A percentile compares a stretch with the other conserved stretches of the same genome.
These are phyloP conservation scores for Phytophthora citricola DNA, from an alignment of 352 stramenopile species.

Conservation along the genomic window DNA sequence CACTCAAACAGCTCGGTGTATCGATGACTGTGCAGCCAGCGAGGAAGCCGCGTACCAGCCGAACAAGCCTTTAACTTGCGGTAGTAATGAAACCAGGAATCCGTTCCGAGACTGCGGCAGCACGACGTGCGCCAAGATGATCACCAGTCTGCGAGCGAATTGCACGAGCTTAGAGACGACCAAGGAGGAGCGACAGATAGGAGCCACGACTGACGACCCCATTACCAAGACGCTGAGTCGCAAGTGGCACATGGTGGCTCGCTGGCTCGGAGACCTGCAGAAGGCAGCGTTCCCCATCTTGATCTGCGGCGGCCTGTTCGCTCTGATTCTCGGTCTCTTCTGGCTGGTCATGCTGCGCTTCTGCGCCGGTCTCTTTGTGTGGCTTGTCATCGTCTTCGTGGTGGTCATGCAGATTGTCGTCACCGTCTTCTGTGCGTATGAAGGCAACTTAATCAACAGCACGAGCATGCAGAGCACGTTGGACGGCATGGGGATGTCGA, in stretches of 20 bases:
- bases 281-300: conserved; percentile 82
- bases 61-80: conserved; percentile 42
- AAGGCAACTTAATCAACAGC: conserved; percentile 68
- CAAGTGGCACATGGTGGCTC: conserved; percentile 73
- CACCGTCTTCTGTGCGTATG: conserved; percentile 81
- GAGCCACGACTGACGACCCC: conserved; percentile 50
- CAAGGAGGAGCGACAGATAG: conserved; percentile 50
- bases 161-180: conserved; percentile 64
- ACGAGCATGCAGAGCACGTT: conserved; percentile 58
- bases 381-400: conserved; percentile 75
- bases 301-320: conserved; percentile 74
- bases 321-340: conserved; percentile 70
- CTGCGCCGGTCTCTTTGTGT: conserved; percentile 82
- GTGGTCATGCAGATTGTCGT: conserved; percentile 70
- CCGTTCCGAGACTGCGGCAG: conserved; percentile 59
- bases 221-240: conserved; percentile 67
- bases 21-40: conserved; percentile 64
- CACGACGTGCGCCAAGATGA: conserved; percentile 52
- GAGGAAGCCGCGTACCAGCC: conserved; percentile 47
- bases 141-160: conserved; percentile 45
- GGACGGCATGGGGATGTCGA: conserved; percentile 55
- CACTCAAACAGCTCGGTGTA: conserved; percentile 52
- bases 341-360: conserved; percentile 82
- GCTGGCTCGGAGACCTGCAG: conserved; percentile 81
- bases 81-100: conserved; percentile 49